Evolutionary conservation across 2,329 filamentous ascomycete species (phyloP).

Genomic region (Phoma herbarum): DNA sequence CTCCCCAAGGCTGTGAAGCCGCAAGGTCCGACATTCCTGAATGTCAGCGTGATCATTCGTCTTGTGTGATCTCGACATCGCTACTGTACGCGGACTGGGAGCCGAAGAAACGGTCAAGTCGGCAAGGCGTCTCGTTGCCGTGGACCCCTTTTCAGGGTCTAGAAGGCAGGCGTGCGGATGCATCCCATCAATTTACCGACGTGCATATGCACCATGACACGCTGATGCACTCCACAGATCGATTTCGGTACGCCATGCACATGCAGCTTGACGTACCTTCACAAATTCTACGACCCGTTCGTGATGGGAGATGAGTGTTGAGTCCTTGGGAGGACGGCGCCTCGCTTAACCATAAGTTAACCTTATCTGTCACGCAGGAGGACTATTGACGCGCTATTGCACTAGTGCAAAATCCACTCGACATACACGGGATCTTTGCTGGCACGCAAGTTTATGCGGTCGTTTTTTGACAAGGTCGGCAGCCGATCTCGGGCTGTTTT

Average conservation of each 20-base stretch:
- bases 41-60: too few species aligned
- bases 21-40: not conserved
- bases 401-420: not conserved
- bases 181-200: not conserved
- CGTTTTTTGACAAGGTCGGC: not conserved
- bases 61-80: too few species aligned
- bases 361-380: not conserved
- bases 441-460: not conserved
- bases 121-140: not conserved
- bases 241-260: not conserved
- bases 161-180: not conserved
- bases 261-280: not conserved
- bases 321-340: not conserved
- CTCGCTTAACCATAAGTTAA: conserved; percentile 4
- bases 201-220: not conserved
- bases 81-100: not conserved
- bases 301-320: conserved; percentile 10
- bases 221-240: not conserved
- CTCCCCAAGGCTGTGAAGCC: not conserved
- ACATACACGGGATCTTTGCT: not conserved
- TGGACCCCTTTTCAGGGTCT: not conserved
- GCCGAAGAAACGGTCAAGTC: not conserved
- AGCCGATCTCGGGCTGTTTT: not conserved
- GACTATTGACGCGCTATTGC: conserved; percentile 15
- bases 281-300: not conserved